Conservation (phyloP, 1,139 yeast genomes). For the Meyerozyma sp. region DNA sequence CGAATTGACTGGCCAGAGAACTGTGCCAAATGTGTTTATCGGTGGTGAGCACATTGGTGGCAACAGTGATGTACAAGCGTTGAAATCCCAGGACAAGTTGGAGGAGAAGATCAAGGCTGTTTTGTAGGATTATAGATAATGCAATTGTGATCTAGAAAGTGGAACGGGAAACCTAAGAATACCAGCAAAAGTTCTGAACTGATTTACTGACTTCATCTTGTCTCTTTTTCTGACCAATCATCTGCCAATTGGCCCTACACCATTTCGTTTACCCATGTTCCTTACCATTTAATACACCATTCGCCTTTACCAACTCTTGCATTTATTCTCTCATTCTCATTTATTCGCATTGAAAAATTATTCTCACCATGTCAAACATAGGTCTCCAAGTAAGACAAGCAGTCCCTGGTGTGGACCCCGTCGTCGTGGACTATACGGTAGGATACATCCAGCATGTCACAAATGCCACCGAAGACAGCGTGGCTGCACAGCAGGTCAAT, state of each 20-base stretch:
- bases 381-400: constrained; percentile 82
- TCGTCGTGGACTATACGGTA: constrained; percentile 87
- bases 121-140: constrained; percentile 15
- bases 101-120: constrained; percentile 35
- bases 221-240: background rate
- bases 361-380: constrained; percentile 41
- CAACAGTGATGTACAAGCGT: constrained; percentile 74
- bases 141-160: too few species aligned
- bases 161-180: too few species aligned
- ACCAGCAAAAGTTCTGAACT: too few species aligned
- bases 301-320: too few species aligned
- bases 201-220: background rate
- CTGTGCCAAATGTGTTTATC: constrained; percentile 91
- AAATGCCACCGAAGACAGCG: constrained; percentile 72
- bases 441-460: constrained; percentile 84
- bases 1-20: constrained; percentile 80
- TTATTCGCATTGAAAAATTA: background rate
- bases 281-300: too few species aligned
- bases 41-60: constrained; percentile 94
- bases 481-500: constrained; percentile 67
- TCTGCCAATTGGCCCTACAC: too few species aligned
- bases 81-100: constrained; percentile 35
- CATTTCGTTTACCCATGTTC: too few species aligned
- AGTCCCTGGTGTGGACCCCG: constrained; percentile 78
- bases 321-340: background rate